Evolutionary conservation across 73 alveolate species (phyloP), one percentile per base, ranked within the genome.

Genomic region (Uronychia binucleata): DNA sequence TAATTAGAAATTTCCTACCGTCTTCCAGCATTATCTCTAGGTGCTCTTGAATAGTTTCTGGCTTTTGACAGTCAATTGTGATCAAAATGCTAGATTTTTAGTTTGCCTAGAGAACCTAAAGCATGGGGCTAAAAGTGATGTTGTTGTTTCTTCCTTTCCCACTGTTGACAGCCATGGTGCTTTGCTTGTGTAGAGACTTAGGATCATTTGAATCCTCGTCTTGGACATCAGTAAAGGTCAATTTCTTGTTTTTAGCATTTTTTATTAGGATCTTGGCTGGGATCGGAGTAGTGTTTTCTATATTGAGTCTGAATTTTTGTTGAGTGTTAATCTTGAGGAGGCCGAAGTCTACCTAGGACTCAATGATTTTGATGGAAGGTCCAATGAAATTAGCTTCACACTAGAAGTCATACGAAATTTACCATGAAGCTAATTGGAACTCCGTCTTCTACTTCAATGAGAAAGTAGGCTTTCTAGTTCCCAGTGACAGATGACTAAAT

Each of bases 391-490:
- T 31, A 5, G 94, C 94, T 77, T 82, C 74, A 26, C 86, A 34
- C n/a, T n/a, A n/a, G n/a, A n/a, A n/a, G n/a, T n/a, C n/a, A n/a
- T n/a, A n/a, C n/a, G n/a, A n/a, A n/a, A n/a, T n/a, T n/a, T n/a
- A n/a, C n/a, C 30, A 74, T 35, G 76, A 90, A 90, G 34, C 89
- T 60, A 32, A 90, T 34, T 25, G 97, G 97, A 8, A 89, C 74
- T 26, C 97, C 97, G 77, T 93, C 90, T 75, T 86, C 88, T 33
- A 93, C 94, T 34, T 89, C 92, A 35, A 92, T 78, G 57, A 31
- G 67, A 59, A 83, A 82, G 32, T 81, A 79, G 75, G 92, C 92
- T 59, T 46, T 60, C 75, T 78, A 57, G n/a, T 74, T 34, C 28
- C 97, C 92, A 28, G 83, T 82, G 33, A n/a, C 60, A 19, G 0